phyloP scores from a whole-genome alignment of 805 yeast species.

The Ogataea neopini region DNA sequence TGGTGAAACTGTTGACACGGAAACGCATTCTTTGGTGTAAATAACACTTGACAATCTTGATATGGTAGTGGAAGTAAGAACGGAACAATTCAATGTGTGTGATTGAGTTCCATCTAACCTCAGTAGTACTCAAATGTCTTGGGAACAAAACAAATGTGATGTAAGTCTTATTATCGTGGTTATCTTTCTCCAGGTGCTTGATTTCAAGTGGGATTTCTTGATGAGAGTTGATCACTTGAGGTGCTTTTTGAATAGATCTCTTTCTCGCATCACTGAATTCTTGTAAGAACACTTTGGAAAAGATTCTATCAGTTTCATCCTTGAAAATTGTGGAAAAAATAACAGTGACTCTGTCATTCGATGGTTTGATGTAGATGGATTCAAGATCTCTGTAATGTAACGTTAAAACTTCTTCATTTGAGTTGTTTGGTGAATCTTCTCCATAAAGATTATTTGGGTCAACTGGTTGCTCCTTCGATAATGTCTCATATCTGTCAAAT shows the following conservation, averaged over 20 bases:
- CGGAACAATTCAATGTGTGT: slow-evolving; percentile 91
- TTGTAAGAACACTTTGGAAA: slow-evolving; percentile 86
- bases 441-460: slow-evolving; percentile 45
- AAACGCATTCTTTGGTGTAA: slow-evolving; percentile 98
- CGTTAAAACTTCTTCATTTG: slow-evolving; percentile 59
- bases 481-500: slow-evolving; percentile 71
- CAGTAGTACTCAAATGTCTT: slow-evolving; percentile 65
- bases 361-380: slow-evolving; percentile 84
- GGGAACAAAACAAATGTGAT: slow-evolving; percentile 78
- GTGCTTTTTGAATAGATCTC: slow-evolving; percentile 95
- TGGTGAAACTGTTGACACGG: slow-evolving; percentile 90
- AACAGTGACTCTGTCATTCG: slow-evolving; percentile 95
- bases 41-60: slow-evolving; percentile 97
- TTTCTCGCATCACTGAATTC: slow-evolving; percentile 96
- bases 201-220: slow-evolving; percentile 92
- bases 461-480: slow-evolving; percentile 46
- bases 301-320: slow-evolving; percentile 93
- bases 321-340: slow-evolving; percentile 91
- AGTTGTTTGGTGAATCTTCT: slow-evolving; percentile 38
- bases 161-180: slow-evolving; percentile 41
- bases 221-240: slow-evolving; percentile 91
- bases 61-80: slow-evolving; percentile 97
- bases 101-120: slow-evolving; percentile 76
- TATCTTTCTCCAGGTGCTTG: slow-evolving; percentile 43
- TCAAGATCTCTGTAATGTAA: slow-evolving; percentile 92